Conservation (phyloP, 345 rosid genomes). For the Mangifera indica region DNA sequence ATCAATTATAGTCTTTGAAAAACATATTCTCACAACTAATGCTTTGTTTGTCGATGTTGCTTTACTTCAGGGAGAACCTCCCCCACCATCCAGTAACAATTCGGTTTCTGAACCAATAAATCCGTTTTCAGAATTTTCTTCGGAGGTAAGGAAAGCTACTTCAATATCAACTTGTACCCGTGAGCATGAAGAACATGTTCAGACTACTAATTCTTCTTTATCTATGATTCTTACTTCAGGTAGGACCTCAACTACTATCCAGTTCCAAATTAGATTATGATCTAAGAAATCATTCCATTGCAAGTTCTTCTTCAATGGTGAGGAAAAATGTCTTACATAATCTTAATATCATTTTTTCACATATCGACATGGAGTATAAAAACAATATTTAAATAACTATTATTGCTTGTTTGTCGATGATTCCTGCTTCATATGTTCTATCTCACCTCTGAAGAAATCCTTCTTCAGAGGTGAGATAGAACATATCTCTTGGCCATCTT, state of each 20-base stretch:
- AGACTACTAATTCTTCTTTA: neutral
- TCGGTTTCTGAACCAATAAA: neutral
- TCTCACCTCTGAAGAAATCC: no score
- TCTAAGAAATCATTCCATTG: no score
- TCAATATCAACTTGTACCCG: neutral
- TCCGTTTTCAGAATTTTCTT: neutral
- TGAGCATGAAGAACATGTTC: neutral
- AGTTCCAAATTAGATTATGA: neutral
- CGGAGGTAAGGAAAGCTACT: neutral
- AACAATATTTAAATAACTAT: neutral
- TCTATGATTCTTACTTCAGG: neutral
- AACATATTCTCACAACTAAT: neutral
- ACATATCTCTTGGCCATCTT: neutral
- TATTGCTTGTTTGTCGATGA: neutral
- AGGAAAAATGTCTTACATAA: neutral
- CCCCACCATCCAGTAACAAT: neutral
- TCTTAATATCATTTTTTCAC: neutral
- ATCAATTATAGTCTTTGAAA: neutral
- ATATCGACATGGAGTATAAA: neutral
- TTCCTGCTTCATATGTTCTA: neutral
- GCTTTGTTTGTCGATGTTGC: neutral
- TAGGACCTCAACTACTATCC: neutral
- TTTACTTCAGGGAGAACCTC: neutral
- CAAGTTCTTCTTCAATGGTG: neutral
- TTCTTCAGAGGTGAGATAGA: neutral